A percentile compares a stretch with the other conserved stretches of the same genome.
These are phyloP conservation scores for Trichoderma pleuroti DNA, from an alignment of 2,329 filamentous ascomycete genomes.

Conservation along the genomic window DNA sequence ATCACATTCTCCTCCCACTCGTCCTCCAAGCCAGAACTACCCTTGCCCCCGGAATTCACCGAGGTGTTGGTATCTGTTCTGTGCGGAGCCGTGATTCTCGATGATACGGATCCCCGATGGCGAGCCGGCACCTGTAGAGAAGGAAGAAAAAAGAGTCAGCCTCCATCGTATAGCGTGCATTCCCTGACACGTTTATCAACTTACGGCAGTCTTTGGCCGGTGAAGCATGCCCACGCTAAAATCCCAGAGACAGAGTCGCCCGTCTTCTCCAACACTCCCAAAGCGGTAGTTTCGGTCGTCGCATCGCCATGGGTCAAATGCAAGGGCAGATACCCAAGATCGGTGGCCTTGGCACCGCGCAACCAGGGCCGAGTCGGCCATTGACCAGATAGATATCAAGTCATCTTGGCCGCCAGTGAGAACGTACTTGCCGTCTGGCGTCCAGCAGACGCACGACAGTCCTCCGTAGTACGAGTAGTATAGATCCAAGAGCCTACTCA, in stretches of 20 bases:
- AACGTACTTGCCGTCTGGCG: slow-evolving; percentile 92
- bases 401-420: slow-evolving; percentile 95
- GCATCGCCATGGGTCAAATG: slow-evolving; percentile 95
- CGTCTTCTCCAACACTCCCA: slow-evolving; percentile 92
- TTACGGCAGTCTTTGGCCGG: slow-evolving; percentile 71
- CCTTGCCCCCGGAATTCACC: slow-evolving; percentile 57
- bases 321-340: slow-evolving; percentile 90
- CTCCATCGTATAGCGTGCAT: not conserved
- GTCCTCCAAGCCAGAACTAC: slow-evolving; percentile 64
- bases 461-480: slow-evolving; percentile 93
- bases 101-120: slow-evolving; percentile 53
- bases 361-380: slow-evolving; percentile 77
- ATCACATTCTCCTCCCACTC: slow-evolving; percentile 56
- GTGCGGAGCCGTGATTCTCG: slow-evolving; percentile 45
- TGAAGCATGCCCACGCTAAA: slow-evolving; percentile 97
- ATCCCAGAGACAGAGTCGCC: slow-evolving; percentile 88
- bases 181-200: slow-evolving; percentile 32
- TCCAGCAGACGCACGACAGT: slow-evolving; percentile 92
- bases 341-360: slow-evolving; percentile 93
- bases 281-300: slow-evolving; percentile 95
- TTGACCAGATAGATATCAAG: slow-evolving; percentile 90
- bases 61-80: slow-evolving; percentile 62
- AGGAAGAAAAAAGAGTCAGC: not conserved
- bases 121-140: slow-evolving; percentile 25
- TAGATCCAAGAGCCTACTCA: slow-evolving; percentile 69